Evolutionary conservation across 371 early-diverging fungal genomes (phyloP).

Genomic region (Blastocladiella emersonii): DNA sequence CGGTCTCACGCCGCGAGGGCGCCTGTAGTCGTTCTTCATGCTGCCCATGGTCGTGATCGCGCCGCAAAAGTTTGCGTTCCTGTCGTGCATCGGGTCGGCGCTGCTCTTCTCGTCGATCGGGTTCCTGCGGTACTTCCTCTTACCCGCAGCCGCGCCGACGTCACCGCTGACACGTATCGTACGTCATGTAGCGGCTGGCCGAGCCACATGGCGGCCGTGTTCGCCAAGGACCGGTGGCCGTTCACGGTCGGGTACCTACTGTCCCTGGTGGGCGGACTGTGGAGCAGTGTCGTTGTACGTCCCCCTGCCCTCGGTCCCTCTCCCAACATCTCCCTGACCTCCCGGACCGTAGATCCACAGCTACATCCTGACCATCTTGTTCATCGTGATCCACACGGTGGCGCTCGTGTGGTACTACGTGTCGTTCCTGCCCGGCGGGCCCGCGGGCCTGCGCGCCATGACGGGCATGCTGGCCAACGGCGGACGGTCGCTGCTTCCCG

Average conservation of each 20-base stretch:
- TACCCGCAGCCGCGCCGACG: no score
- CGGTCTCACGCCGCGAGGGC: no score
- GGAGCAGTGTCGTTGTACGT: background rate
- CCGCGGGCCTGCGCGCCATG: background rate
- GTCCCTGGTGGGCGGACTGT: background rate
- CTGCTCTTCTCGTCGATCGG: background rate
- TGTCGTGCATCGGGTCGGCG: background rate
- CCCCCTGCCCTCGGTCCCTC: no score
- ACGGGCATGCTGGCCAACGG: background rate
- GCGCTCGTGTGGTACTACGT: background rate
- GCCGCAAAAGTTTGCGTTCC: background rate
- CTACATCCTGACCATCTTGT: background rate
- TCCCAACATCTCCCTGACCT: no score
- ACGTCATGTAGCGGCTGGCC: background rate
- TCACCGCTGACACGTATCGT: background rate
- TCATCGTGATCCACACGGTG: background rate
- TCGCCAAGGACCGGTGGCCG: background rate
- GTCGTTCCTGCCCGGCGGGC: background rate
- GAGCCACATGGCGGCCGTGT: background rate
- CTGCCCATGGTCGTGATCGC: background rate
- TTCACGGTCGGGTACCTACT: background rate
- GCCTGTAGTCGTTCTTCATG: background rate
- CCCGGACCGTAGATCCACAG: background rate
- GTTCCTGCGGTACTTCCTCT: background rate
- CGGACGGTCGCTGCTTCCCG: background rate